phyloP scores from a whole-genome alignment of 768 basidiomycete genomes.

The Leucocoprinus leucothites region DNA sequence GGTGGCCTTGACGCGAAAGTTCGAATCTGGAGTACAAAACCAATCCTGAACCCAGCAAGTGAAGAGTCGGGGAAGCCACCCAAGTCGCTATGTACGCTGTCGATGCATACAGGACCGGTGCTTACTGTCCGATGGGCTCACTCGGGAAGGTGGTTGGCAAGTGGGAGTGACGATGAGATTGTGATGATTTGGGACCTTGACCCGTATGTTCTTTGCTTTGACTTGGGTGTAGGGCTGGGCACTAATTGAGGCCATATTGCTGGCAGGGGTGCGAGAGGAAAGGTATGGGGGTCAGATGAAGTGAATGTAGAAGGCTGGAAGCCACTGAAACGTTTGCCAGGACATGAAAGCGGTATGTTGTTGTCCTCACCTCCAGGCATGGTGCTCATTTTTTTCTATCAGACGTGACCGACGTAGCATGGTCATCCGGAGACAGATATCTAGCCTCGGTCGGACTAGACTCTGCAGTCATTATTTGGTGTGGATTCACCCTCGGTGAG shows the following conservation, averaged over 20 bases:
- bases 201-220: constrained; percentile 59
- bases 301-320: constrained; percentile 98
- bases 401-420: constrained; percentile 96
- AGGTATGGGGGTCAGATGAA: constrained; percentile 93
- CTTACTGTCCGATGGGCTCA: constrained; percentile 91
- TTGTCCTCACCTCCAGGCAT: background rate
- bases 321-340: constrained; percentile 84
- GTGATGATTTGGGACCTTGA: constrained; percentile 98
- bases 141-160: constrained; percentile 91
- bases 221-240: background rate
- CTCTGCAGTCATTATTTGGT: constrained; percentile 90
- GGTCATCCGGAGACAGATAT: constrained; percentile 90
- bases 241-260: constrained; percentile 7
- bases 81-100: constrained; percentile 85
- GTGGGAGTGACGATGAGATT: constrained; percentile 93
- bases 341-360: constrained; percentile 86
- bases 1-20: constrained; percentile 95
- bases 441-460: constrained; percentile 94
- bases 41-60: constrained; percentile 76
- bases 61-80: constrained; percentile 70
- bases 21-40: constrained; percentile 95
- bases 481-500: constrained; percentile 78
- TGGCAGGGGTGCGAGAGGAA: constrained; percentile 70
- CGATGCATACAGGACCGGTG: constrained; percentile 93
- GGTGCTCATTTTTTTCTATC: constrained; percentile 4